Evolutionary conservation across 352 stramenopile genomes (phyloP).

Genomic region (Lagenidium giganteum): DNA sequence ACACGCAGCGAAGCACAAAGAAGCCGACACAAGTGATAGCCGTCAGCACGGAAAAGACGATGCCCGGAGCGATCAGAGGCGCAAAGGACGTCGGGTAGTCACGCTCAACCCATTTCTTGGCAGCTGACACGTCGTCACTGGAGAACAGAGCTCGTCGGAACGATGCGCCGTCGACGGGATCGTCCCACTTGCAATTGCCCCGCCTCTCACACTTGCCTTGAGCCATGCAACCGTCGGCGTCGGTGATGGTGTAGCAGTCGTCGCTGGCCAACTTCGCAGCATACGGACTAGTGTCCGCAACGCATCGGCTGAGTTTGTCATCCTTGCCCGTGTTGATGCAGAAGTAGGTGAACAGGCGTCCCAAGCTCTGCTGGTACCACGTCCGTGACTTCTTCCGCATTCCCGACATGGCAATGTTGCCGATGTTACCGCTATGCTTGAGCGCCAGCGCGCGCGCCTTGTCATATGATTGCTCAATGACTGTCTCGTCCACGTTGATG

Average conservation of each 20-base stretch:
- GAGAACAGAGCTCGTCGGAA: conserved; percentile 53
- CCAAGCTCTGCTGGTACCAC: conserved; percentile 70
- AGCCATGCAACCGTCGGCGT: conserved; percentile 39
- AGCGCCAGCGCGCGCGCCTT: conserved; percentile 63
- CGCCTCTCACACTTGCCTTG: conserved; percentile 63
- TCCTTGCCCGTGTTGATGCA: conserved; percentile 46
- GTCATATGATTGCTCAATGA: conserved; percentile 55
- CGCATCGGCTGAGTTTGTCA: conserved; percentile 54
- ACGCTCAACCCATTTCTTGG: conserved; percentile 56
- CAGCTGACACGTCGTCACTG: conserved; percentile 39
- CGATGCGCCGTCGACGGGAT: conserved; percentile 30
- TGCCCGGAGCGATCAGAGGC: conserved; percentile 60
- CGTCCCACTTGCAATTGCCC: conserved; percentile 82
- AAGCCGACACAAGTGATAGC: conserved; percentile 52
- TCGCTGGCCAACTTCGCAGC: conserved; percentile 46
- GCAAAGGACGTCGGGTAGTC: conserved; percentile 68
- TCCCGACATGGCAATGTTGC: conserved; percentile 59
- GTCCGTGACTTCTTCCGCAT: conserved; percentile 60
- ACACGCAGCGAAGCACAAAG: conserved; percentile 65
- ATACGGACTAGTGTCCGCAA: conserved; percentile 31
- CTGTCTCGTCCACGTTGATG: conserved; percentile 59
- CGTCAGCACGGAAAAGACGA: conserved; percentile 67
- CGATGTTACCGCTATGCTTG: conserved; percentile 47
- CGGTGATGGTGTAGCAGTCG: conserved; percentile 48
- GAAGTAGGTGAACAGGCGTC: conserved; percentile 64